Conservation (phyloP, 148 eudicot genomes). For the Amaranthus hypochondriacus region DNA sequence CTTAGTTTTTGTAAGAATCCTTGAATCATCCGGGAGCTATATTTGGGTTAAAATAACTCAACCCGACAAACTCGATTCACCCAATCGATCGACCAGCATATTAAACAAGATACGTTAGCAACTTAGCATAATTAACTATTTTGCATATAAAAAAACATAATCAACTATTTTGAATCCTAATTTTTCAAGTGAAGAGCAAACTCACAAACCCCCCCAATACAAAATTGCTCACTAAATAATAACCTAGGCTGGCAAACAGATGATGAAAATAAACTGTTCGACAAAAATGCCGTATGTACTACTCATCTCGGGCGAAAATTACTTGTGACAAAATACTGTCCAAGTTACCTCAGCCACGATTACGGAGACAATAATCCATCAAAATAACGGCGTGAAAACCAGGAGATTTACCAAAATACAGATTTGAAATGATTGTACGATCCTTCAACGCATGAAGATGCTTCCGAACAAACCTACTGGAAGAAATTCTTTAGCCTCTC, state of each 20-base stretch:
- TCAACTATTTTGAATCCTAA: too few species aligned
- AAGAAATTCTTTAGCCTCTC: slow-evolving; percentile 63
- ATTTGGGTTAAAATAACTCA: too few species aligned
- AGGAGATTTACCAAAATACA: background rate
- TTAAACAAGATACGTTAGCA: too few species aligned
- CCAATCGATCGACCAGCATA: too few species aligned
- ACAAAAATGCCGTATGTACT: slow-evolving; percentile 11
- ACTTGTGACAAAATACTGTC: slow-evolving; percentile 5
- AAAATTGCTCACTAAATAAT: background rate
- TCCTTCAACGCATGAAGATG: background rate
- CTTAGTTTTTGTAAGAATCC: too few species aligned
- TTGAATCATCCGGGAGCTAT: too few species aligned
- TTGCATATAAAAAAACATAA: too few species aligned
- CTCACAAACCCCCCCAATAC: background rate
- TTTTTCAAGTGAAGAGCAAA: too few species aligned
- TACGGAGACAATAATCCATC: background rate
- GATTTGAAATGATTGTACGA: background rate
- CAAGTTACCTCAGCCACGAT: slow-evolving; percentile 9
- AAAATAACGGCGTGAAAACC: background rate
- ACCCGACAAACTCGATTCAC: too few species aligned
- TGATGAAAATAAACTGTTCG: background rate
- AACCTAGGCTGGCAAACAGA: background rate
- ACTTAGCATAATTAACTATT: too few species aligned
- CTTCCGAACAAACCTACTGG: slow-evolving; percentile 30
- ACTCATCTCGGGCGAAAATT: slow-evolving; percentile 14